A percentile compares a stretch with the other conserved stretches of the same genome.
Evolutionary conservation across 2,329 filamentous ascomycete species (phyloP).

Genomic region (Hortaea werneckii): DNA sequence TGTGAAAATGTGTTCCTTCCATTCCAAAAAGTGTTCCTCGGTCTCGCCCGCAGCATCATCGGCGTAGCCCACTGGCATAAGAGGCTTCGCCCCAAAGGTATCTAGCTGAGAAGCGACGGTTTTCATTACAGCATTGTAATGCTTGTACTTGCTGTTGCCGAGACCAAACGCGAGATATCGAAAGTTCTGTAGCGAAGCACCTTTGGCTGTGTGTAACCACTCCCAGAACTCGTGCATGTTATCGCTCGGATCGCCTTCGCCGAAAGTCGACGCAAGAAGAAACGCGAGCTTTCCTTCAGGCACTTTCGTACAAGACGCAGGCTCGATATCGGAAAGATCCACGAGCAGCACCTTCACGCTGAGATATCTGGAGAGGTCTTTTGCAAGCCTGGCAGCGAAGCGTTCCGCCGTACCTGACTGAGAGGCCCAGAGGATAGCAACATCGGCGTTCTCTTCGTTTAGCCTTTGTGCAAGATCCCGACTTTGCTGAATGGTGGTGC

Average conservation of each 20-base stretch:
- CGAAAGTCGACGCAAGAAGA: constrained; percentile 21
- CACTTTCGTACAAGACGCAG: constrained; percentile 4
- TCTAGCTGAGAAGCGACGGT: constrained; percentile 25
- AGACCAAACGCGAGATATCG: constrained; percentile 35
- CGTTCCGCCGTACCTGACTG: constrained; percentile 38
- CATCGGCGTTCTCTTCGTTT: constrained; percentile 23
- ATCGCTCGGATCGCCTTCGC: constrained; percentile 30
- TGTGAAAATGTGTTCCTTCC: constrained; percentile 30
- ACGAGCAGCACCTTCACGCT: constrained; percentile 30
- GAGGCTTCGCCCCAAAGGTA: constrained; percentile 22
- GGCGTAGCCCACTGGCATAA: constrained; percentile 27
- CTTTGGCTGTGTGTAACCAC: not conserved
- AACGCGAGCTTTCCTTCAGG: constrained; percentile 13
- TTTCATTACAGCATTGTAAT: constrained; percentile 35
- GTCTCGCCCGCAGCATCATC: constrained; percentile 35
- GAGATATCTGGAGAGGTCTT: constrained; percentile 30
- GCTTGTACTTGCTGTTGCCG: constrained; percentile 39
- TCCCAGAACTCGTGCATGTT: constrained; percentile 39
- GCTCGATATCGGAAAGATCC: constrained; percentile 39
- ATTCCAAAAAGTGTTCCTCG: constrained; percentile 34
- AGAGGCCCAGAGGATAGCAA: constrained; percentile 40
- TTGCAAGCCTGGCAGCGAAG: constrained; percentile 31
- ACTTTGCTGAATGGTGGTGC: constrained; percentile 12
- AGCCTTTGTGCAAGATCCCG: constrained; percentile 38
- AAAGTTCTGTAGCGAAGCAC: constrained; percentile 12